Evolutionary conservation across 2,329 filamentous ascomycete species (phyloP), one percentile per base, ranked within the genome.

Genomic region (Colletotrichum sp.): DNA sequence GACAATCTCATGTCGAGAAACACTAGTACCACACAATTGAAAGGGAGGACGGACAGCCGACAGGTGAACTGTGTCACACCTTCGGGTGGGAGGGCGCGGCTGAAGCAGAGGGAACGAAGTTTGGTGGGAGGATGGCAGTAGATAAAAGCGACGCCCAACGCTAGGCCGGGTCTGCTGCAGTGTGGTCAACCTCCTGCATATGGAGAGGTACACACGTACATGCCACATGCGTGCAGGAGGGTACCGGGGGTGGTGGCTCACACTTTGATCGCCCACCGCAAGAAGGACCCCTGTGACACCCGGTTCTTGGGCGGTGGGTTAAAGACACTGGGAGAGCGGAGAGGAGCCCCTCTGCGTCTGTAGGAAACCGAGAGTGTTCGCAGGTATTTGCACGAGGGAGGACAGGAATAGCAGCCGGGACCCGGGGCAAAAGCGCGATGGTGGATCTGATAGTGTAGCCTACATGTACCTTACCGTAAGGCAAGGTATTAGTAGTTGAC

Each of bases 171-270:
- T 75, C 61, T 76, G 72, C 74, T 76, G 74, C 74, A 68, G 72
- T 36, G 52, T 75, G 66, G 71, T 76, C 71, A 65, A 74, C 74
- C 68, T 71, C 74, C 74, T 76, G 74, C 74, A 76, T 76, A 67
- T n/a, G 27, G 63, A 75, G 52, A 71, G 52, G 44, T 73, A 65
- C 61, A 72, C 27, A 36, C 69, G 32, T 61, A 68, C 70, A 65
- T 68, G 70, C 72, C 44, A 34, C 44, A 52, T 59, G 36, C 57
- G 65, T 68, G 68, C 63, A 34, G 74, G 74, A 73, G 70, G 74
- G 70, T 75, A 63, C 63, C 63, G n/a, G 72, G 72, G 68, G 57
- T 67, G 36, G 15, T 68, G 60, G 55, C 68, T 72, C 72, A 28
- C 69, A 63, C 64, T 75, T 34, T 64, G 63, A 75, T 75, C 73